These are phyloP conservation scores for Clathrospora elynae DNA, from an alignment of 2,329 filamentous ascomycete genomes.

Conservation along the genomic window DNA sequence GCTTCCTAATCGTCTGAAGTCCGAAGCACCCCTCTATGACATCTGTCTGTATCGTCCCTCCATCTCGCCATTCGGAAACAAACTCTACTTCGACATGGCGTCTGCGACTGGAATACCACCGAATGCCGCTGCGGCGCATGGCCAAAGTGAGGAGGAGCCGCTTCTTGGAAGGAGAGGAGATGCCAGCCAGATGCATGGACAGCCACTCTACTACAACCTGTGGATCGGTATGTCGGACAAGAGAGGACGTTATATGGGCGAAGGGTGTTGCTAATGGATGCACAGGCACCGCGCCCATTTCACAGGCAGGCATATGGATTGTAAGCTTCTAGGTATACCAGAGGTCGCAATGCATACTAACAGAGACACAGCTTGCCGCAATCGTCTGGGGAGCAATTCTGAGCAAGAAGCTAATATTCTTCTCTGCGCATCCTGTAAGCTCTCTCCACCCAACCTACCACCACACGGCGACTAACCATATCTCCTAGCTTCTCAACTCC, in stretches of 20 bases:
- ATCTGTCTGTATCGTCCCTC: slow-evolving; percentile 2
- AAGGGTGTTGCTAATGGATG: background rate
- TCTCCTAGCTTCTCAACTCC: slow-evolving; percentile 58
- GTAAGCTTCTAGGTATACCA: slow-evolving; percentile 46
- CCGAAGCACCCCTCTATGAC: slow-evolving; percentile 16
- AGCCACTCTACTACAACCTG: slow-evolving; percentile 71
- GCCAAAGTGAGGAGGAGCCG: slow-evolving; percentile 66
- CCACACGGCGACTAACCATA: slow-evolving; percentile 13
- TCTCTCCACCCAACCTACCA: background rate
- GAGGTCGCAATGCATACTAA: slow-evolving; percentile 14
- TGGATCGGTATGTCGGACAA: slow-evolving; percentile 66
- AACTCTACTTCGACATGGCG: slow-evolving; percentile 58
- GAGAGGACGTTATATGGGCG: background rate
- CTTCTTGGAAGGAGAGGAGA: slow-evolving; percentile 74
- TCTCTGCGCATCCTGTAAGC: slow-evolving; percentile 83
- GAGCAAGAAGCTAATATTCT: slow-evolving; percentile 72
- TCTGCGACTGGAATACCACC: slow-evolving; percentile 71
- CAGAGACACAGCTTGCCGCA: slow-evolving; percentile 62
- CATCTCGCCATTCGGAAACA: background rate
- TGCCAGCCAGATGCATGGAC: slow-evolving; percentile 69
- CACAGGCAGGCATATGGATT: slow-evolving; percentile 78
- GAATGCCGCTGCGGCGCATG: slow-evolving; percentile 43
- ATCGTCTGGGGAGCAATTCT: slow-evolving; percentile 81
- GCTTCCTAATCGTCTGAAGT: slow-evolving; percentile 21
- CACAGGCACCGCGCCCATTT: slow-evolving; percentile 77